These are phyloP conservation scores for Eleusine indica DNA, from an alignment of 176 grass and related monocot genomes.

Conservation along the genomic window DNA sequence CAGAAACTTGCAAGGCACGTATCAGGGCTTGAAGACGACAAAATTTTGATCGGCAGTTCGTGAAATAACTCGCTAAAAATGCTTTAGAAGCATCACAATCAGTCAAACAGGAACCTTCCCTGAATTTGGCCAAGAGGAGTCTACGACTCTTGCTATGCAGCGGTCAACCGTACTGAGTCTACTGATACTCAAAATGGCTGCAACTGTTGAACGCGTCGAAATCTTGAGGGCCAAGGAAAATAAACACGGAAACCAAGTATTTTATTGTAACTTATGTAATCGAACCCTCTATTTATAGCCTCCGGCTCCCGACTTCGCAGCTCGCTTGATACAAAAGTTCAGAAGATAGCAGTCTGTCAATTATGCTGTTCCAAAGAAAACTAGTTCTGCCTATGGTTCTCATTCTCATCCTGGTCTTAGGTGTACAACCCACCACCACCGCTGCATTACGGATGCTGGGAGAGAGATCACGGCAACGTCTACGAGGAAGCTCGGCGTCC, in stretches of 20 bases:
- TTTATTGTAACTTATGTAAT: neutral
- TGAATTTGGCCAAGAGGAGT: constrained; percentile 2
- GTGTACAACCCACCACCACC: neutral
- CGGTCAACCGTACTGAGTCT: neutral
- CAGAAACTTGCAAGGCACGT: constrained; percentile 13
- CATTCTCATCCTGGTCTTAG: constrained; percentile 39
- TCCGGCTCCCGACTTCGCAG: neutral
- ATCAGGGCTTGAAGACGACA: neutral
- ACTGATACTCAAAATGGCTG: neutral
- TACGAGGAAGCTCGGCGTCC: neutral
- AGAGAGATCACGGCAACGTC: neutral
- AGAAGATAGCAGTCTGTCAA: constrained; percentile 9
- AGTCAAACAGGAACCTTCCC: neutral
- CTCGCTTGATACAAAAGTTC: neutral
- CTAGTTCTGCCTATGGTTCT: constrained; percentile 18
- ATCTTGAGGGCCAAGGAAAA: constrained; percentile 28
- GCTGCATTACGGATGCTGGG: constrained; percentile 40
- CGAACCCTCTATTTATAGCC: neutral
- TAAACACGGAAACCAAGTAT: neutral
- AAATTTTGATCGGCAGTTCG: neutral
- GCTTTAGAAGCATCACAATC: neutral
- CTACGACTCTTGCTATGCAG: neutral
- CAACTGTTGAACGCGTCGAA: constrained; percentile 22
- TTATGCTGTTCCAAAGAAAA: neutral
- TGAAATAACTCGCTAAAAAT: neutral